Evolutionary conservation across 495 filamentous ascomycete species (phyloP), one percentile per base, ranked within the genome.

Genomic region (Xylaria bambusicola): DNA sequence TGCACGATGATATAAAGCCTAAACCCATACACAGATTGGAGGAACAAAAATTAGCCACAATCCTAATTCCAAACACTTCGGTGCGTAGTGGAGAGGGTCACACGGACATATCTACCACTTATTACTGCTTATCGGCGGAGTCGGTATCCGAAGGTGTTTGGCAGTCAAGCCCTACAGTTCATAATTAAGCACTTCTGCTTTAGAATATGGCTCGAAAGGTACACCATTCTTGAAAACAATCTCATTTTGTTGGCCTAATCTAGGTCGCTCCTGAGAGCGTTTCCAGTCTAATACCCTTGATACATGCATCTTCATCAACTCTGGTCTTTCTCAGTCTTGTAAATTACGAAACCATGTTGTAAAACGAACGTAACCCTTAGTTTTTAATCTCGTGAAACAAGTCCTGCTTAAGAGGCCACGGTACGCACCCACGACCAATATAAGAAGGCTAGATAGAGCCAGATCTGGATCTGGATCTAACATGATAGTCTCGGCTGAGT

Each of bases 361-460:
- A n/a, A 17, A 5, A 40, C 24, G 20, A 8, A 18, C 1, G 41
- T 1, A 29, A 41, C 4, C 29, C 3, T 9, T 9, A 23, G 31
- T 46, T 48, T 33, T 9, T 29, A 58, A 8, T 23, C 35, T 33
- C 1, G 33, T 6, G 42, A 31, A 12, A 20, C 35, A 33, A 29
- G 12, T 20, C 20, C 15, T 18, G 13, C 4, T 12, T 3, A 26
- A 44, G 26, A 45, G n/a, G 18, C n/a, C 17, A 2, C 36, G 20
- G 18, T 29, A 20, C 9, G 6, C 9, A 9, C 26, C 9, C 18
- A 52, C 18, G 13, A 21, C 23, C 9, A n/a, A 9, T 9, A 31
- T 9, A 21, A 9, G 3, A 31, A 40, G 40, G 47, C 26, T 40
- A 60, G 18, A 60, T 42, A 47, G 57, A 60, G 27, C 49, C 57